Conservation (phyloP, 495 filamentous ascomycete genomes). For the Trichoderma asperelloides region DNA sequence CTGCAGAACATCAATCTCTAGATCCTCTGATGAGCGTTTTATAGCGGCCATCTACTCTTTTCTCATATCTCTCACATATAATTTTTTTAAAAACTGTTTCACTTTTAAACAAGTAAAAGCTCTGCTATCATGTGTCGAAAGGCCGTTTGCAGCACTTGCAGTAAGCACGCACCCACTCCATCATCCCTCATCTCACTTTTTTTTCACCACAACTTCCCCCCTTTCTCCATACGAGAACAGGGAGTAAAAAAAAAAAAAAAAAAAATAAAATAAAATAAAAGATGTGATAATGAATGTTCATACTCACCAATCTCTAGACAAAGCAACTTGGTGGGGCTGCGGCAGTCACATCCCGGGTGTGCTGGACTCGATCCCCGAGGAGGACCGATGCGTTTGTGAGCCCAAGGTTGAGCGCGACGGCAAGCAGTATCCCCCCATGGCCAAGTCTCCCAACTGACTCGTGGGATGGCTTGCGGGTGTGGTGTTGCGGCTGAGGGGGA, state of each 20-base stretch:
- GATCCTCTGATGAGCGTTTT: not conserved
- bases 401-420: constrained; percentile 53
- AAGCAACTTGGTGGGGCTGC: constrained; percentile 64
- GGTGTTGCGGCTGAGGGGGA: constrained; percentile 8
- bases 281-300: too few relatives aligned
- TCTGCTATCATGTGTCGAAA: constrained; percentile 24
- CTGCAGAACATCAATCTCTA: not conserved
- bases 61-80: not conserved
- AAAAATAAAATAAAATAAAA: not conserved
- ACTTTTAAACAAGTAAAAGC: not conserved
- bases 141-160: constrained; percentile 20
- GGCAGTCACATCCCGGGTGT: constrained; percentile 58
- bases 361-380: constrained; percentile 50
- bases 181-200: not conserved
- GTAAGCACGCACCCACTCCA: constrained; percentile 13
- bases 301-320: constrained; percentile 36
- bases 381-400: constrained; percentile 55
- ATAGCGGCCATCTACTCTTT: too few relatives aligned
- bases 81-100: not conserved
- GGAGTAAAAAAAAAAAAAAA: not conserved
- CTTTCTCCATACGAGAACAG: too few relatives aligned
- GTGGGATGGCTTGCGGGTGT: not conserved
- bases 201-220: not conserved
- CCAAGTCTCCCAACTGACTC: constrained; percentile 15
- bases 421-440: constrained; percentile 53